Percentiles rank a stretch among this genome's conserved stretches.
phyloP scores from a whole-genome alignment of 2,329 filamentous ascomycete species.

The Colletotrichum sp. region DNA sequence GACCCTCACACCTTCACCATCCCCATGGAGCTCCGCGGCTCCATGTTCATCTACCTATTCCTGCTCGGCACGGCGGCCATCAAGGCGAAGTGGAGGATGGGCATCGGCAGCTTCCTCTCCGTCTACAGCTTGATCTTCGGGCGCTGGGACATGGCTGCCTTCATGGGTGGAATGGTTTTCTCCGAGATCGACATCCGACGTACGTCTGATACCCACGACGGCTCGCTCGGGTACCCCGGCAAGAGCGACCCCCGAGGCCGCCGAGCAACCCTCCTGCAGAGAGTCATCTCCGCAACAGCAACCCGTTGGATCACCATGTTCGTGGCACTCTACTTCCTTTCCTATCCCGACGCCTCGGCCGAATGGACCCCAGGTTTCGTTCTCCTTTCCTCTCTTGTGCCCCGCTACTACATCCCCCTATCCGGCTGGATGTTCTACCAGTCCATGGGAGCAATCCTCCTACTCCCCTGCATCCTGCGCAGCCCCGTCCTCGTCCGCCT shows the following conservation, averaged over 20 bases:
- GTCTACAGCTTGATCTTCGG: conserved; percentile 38
- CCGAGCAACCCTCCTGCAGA: not conserved
- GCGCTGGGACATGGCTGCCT: conserved; percentile 45
- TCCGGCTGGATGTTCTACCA: conserved; percentile 46
- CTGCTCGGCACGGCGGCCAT: conserved; percentile 41
- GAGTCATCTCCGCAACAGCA: conserved; percentile 14
- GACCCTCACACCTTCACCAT: conserved; percentile 48
- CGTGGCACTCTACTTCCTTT: conserved; percentile 41
- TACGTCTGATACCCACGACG: conserved; percentile 10
- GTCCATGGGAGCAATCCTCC: conserved; percentile 39
- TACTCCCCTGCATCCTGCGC: conserved; percentile 39
- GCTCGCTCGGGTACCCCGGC: conserved; percentile 21
- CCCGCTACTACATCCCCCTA: conserved; percentile 39
- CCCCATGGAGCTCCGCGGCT: conserved; percentile 45
- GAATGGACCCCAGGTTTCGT: conserved; percentile 43
- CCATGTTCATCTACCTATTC: conserved; percentile 45
- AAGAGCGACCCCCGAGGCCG: not conserved
- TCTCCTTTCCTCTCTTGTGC: conserved; percentile 35
- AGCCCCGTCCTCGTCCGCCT: conserved; percentile 30
- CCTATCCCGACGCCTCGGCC: conserved; percentile 42
- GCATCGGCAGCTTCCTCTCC: conserved; percentile 32
- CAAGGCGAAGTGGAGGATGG: conserved; percentile 37
- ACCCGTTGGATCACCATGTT: conserved; percentile 33
- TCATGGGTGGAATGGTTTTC: conserved; percentile 40
- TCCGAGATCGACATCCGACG: conserved; percentile 40